Evolutionary conservation across 257 asterid species (phyloP).

Genomic region (Capsicum chinense): DNA sequence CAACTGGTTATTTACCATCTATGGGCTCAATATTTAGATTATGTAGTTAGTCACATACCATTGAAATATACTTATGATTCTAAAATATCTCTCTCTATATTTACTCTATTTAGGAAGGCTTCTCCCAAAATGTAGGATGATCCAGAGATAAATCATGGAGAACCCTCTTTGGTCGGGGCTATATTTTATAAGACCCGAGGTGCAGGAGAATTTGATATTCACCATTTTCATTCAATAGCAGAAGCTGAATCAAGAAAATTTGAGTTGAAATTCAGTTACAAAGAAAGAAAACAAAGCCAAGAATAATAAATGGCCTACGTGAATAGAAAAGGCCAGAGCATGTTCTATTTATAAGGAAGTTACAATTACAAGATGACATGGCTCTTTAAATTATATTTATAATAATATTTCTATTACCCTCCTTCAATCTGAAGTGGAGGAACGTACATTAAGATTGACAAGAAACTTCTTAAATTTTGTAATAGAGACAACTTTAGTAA

Average conservation of each 20-base stretch:
- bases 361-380: too few species aligned
- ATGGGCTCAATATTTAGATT: neutral
- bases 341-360: too few species aligned
- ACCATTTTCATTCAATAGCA: slow-evolving; percentile 15
- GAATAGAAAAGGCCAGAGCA: too few species aligned
- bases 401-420: too few species aligned
- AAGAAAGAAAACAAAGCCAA: too few species aligned
- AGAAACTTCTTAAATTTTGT: too few species aligned
- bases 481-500: too few species aligned
- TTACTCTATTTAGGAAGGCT: neutral
- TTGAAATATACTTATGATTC: neutral
- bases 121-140: neutral
- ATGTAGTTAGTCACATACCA: too few species aligned
- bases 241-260: slow-evolving; percentile 21
- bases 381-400: too few species aligned
- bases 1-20: slow-evolving; percentile 22
- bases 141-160: neutral
- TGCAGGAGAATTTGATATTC: neutral
- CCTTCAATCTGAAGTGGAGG: too few species aligned
- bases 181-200: neutral
- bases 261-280: neutral
- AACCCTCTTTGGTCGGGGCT: neutral
- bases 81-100: neutral
- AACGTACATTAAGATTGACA: too few species aligned
- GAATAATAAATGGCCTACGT: too few species aligned